A percentile compares a stretch with the other conserved stretches of the same genome.
Evolutionary conservation across 2,329 filamentous ascomycete genomes (phyloP).

Genomic region (Colletotrichum chrysophilum): DNA sequence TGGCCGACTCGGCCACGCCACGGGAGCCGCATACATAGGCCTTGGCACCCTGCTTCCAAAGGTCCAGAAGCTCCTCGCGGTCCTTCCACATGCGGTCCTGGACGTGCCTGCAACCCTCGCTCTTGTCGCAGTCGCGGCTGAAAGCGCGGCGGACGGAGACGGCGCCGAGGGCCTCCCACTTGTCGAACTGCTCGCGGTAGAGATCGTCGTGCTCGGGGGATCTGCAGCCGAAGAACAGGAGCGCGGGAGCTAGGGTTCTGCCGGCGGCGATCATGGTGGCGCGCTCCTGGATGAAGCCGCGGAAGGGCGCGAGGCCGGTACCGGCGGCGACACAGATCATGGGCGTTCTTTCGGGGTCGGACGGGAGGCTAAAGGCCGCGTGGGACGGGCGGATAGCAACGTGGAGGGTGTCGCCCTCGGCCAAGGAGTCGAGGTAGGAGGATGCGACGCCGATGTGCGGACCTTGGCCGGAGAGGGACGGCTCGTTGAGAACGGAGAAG

Average conservation of each 20-base stretch:
- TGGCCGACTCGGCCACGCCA: conserved; percentile 45
- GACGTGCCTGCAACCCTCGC: conserved; percentile 54
- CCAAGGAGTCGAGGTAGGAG: conserved; percentile 61
- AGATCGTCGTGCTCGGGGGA: conserved; percentile 37
- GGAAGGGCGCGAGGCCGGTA: conserved; percentile 52
- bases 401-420: conserved; percentile 46
- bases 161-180: conserved; percentile 33
- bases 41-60: conserved; percentile 49
- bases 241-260: conserved; percentile 37
- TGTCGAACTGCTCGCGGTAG: conserved; percentile 28
- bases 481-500: conserved; percentile 63
- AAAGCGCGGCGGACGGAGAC: conserved; percentile 68
- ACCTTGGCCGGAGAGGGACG: conserved; percentile 53
- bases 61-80: conserved; percentile 30
- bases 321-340: conserved; percentile 57
- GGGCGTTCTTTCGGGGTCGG: conserved; percentile 41
- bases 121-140: conserved; percentile 42
- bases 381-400: conserved; percentile 53
- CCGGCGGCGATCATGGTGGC: conserved; percentile 37
- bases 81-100: conserved; percentile 48
- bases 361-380: conserved; percentile 47
- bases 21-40: conserved; percentile 67
- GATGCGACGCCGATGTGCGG: conserved; percentile 65
- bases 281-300: conserved; percentile 40
- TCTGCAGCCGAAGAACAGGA: conserved; percentile 48